A percentile compares a stretch with the other conserved stretches of the same genome.
Evolutionary conservation across 306 rosid genomes (phyloP).

Genomic region (Gleditsia sinensis): DNA sequence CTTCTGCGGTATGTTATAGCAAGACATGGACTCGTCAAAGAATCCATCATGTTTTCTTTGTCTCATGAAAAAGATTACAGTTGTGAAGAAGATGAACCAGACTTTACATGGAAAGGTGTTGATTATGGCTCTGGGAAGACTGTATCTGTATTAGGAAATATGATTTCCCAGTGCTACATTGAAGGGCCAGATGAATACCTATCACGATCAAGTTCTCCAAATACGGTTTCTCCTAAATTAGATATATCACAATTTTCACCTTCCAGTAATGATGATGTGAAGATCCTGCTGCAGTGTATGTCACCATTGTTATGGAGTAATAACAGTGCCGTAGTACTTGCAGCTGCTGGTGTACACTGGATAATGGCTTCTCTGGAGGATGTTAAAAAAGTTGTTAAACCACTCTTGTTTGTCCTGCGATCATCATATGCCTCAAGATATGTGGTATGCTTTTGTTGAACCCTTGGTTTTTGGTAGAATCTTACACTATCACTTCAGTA

Average conservation of each 20-base stretch:
- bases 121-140: slow-evolving; percentile 39
- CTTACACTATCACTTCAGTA: neutral
- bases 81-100: slow-evolving; percentile 45
- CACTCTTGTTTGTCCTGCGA: slow-evolving; percentile 79
- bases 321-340: slow-evolving; percentile 96
- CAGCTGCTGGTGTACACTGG: slow-evolving; percentile 95
- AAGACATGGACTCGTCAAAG: slow-evolving; percentile 81
- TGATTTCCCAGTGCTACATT: slow-evolving; percentile 75
- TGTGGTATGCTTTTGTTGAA: slow-evolving; percentile 66
- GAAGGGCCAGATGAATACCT: slow-evolving; percentile 94
- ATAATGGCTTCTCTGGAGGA: slow-evolving; percentile 78
- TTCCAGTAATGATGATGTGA: slow-evolving; percentile 67
- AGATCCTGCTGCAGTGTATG: slow-evolving; percentile 84
- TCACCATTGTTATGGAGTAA: slow-evolving; percentile 95
- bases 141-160: slow-evolving; percentile 53
- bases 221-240: slow-evolving; percentile 49
- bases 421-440: slow-evolving; percentile 82
- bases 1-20: slow-evolving; percentile 86
- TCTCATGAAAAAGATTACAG: slow-evolving; percentile 34
- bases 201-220: slow-evolving; percentile 69
- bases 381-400: slow-evolving; percentile 75
- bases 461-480: slow-evolving; percentile 1
- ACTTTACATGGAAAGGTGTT: slow-evolving; percentile 41
- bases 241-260: slow-evolving; percentile 61
- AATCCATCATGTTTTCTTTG: slow-evolving; percentile 75